Conservation (phyloP, 176 grass and related monocot species). For the Poa annua region DNA sequence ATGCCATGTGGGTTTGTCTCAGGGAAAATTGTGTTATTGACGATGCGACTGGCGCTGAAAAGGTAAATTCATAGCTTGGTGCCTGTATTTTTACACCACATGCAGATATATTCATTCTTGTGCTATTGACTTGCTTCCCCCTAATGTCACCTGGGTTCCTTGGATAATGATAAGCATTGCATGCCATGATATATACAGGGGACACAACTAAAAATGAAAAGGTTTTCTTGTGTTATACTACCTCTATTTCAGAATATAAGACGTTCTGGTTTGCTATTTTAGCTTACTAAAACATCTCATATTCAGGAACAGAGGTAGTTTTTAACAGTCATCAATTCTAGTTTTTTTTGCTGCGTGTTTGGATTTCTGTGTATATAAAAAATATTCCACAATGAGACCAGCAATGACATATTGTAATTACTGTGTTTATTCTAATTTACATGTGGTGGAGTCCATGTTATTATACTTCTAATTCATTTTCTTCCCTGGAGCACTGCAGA, state of each 20-base stretch:
- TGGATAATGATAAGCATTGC: neutral
- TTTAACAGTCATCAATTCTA: conserved; percentile 2
- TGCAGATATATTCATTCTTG: neutral
- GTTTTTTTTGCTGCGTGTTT: conserved; percentile 11
- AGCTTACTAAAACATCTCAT: no score
- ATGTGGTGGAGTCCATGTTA: neutral
- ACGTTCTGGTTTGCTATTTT: no score
- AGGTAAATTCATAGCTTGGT: conserved; percentile 49
- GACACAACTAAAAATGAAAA: neutral
- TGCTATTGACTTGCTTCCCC: neutral
- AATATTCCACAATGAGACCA: neutral
- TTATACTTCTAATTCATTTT: conserved; percentile 30
- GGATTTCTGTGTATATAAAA: neutral
- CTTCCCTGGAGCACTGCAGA: conserved; percentile 56
- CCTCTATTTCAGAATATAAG: no score
- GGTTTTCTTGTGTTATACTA: neutral
- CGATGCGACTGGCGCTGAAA: conserved; percentile 93
- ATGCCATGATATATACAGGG: neutral
- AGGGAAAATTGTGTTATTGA: conserved; percentile 99
- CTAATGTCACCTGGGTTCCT: neutral
- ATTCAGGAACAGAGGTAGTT: no score
- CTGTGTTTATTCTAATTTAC: conserved; percentile 20
- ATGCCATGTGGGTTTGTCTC: conserved; percentile 98
- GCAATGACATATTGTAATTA: neutral
- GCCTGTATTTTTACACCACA: neutral